A percentile compares a stretch with the other conserved stretches of the same genome.
phyloP scores from a whole-genome alignment of 352 stramenopile genomes.

The Phytopythium vexans region DNA sequence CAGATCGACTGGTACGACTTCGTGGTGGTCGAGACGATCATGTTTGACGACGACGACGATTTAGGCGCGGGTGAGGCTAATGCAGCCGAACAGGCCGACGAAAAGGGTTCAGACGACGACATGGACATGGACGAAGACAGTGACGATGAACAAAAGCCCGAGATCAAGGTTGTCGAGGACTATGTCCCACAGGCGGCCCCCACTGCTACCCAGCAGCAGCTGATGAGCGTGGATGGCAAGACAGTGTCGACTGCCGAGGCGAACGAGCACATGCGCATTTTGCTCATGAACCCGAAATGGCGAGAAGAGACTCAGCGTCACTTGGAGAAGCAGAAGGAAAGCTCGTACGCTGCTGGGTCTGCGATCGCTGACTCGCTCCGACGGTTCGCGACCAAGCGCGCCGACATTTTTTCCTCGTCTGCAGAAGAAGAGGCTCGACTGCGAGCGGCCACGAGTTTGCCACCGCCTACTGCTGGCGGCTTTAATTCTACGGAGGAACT shows the following conservation, averaged over 20 bases:
- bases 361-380: conserved; percentile 95
- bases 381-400: conserved; percentile 89
- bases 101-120: conserved; percentile 74
- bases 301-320: conserved; percentile 94
- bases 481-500: conserved; percentile 14
- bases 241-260: conserved; percentile 82
- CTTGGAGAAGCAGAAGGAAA: conserved; percentile 97
- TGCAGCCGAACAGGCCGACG: conserved; percentile 19
- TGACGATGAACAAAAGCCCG: conserved; percentile 47
- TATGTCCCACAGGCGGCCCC: conserved; percentile 65
- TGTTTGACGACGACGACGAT: conserved; percentile 91
- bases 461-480: conserved; percentile 12
- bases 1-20: conserved; percentile 99
- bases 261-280: conserved; percentile 99
- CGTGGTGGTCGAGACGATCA: conserved; percentile 98
- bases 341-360: conserved; percentile 90
- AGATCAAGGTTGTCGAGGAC: conserved; percentile 83
- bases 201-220: conserved; percentile 23
- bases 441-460: conserved; percentile 41
- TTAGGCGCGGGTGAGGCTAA: conserved; percentile 15
- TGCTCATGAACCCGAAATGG: conserved; percentile 98
- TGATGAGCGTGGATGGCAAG: conserved; percentile 87
- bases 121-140: conserved; percentile 87
- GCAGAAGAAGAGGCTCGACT: conserved; percentile 79
- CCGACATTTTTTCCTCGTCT: conserved; percentile 93